A percentile compares a stretch with the other conserved stretches of the same genome.
Conservation (phyloP, 2,329 filamentous ascomycete species). For the Daldinia sp. region DNA sequence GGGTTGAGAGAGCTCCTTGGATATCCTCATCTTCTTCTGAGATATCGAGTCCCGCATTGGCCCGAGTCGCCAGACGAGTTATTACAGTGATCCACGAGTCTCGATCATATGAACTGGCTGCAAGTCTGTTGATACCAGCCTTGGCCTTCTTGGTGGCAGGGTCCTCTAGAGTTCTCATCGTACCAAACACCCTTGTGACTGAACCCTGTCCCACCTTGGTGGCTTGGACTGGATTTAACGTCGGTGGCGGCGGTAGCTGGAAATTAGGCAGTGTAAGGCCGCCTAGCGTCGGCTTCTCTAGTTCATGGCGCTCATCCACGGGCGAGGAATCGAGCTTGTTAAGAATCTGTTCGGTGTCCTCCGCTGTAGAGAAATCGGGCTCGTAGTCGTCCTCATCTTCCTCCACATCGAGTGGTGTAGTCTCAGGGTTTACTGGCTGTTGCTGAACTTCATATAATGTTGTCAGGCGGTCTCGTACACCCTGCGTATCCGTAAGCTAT, state of each 20-base stretch:
- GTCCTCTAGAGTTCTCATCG: slow-evolving; percentile 78
- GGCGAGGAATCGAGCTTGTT: slow-evolving; percentile 78
- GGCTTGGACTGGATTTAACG: slow-evolving; percentile 75
- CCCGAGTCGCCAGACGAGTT: slow-evolving; percentile 82
- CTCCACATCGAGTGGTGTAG: slow-evolving; percentile 69
- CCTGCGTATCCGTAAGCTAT: slow-evolving; percentile 47
- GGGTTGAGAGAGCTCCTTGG: slow-evolving; percentile 42
- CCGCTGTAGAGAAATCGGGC: slow-evolving; percentile 80
- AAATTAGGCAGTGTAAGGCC: slow-evolving; percentile 77
- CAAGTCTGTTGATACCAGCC: slow-evolving; percentile 82
- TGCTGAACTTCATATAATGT: slow-evolving; percentile 54
- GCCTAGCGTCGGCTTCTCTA: slow-evolving; percentile 57
- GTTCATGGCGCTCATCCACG: slow-evolving; percentile 58
- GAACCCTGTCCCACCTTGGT: slow-evolving; percentile 78
- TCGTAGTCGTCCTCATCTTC: slow-evolving; percentile 94
- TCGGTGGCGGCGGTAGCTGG: slow-evolving; percentile 78
- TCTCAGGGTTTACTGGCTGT: slow-evolving; percentile 64
- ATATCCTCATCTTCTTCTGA: slow-evolving; percentile 65
- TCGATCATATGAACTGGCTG: slow-evolving; percentile 82
- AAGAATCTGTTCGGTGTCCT: slow-evolving; percentile 78
- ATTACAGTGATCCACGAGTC: slow-evolving; percentile 93
- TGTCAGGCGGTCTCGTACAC: slow-evolving; percentile 60
- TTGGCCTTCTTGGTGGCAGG: slow-evolving; percentile 67
- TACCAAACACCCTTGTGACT: slow-evolving; percentile 78
- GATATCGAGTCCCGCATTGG: slow-evolving; percentile 71